Conservation (phyloP, 2,329 filamentous ascomycete species). For the Hypomyces rosellus region DNA sequence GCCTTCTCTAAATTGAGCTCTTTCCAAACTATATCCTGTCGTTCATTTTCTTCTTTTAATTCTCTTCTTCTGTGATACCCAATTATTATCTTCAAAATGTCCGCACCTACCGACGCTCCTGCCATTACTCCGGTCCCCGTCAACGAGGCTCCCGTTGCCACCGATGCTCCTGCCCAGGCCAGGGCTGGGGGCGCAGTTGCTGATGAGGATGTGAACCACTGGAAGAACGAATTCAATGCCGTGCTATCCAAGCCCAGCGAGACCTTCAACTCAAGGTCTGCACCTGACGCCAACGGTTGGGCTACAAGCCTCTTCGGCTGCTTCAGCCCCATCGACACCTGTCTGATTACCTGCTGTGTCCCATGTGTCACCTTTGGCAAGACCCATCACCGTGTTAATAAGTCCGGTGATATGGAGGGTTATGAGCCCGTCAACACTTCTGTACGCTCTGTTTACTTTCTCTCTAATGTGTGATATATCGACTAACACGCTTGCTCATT, state of each 20-base stretch:
- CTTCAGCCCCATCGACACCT: slow-evolving; percentile 38
- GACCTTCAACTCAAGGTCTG: slow-evolving; percentile 36
- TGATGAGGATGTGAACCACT: slow-evolving; percentile 38
- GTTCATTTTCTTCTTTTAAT: neutral
- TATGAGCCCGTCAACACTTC: slow-evolving; percentile 42
- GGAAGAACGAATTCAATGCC: slow-evolving; percentile 38
- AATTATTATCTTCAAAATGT: slow-evolving; percentile 1
- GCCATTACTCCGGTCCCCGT: neutral
- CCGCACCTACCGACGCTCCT: slow-evolving; percentile 2
- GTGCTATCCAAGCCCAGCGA: slow-evolving; percentile 36
- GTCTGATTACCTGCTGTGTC: slow-evolving; percentile 39
- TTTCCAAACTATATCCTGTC: slow-evolving; percentile 1
- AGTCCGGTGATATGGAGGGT: slow-evolving; percentile 33
- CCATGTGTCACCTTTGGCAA: slow-evolving; percentile 45
- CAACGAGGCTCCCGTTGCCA: neutral
- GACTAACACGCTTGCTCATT: slow-evolving; percentile 10
- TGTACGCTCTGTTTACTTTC: slow-evolving; percentile 24
- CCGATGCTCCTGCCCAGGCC: neutral
- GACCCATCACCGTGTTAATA: slow-evolving; percentile 39
- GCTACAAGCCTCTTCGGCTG: slow-evolving; percentile 36
- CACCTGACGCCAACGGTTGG: slow-evolving; percentile 33
- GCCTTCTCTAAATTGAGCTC: no score
- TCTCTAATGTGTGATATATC: neutral
- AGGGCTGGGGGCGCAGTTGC: slow-evolving; percentile 28
- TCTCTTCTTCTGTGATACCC: slow-evolving; percentile 7